Percentiles rank a stretch among this genome's conserved stretches.
These are phyloP conservation scores for Ilex asprella DNA, from an alignment of 257 asterid genomes.

Conservation along the genomic window DNA sequence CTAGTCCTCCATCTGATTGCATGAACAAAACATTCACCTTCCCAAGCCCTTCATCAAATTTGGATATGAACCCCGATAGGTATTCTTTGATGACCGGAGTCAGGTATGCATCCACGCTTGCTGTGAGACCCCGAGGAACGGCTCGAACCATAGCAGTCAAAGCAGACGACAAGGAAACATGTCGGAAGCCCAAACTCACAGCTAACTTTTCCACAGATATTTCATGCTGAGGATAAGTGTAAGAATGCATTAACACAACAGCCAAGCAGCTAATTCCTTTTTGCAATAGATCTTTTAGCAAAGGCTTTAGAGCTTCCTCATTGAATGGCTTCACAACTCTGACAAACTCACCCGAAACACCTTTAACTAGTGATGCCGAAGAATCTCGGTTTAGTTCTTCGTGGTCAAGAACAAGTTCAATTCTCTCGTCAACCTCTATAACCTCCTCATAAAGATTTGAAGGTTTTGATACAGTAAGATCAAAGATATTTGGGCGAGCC, in stretches of 20 bases:
- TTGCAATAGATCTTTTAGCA: slow-evolving; percentile 51
- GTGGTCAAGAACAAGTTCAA: slow-evolving; percentile 62
- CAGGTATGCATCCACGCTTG: slow-evolving; percentile 92
- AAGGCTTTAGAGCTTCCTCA: slow-evolving; percentile 53
- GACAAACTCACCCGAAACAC: slow-evolving; percentile 87
- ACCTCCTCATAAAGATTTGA: slow-evolving; percentile 91
- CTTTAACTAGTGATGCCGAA: slow-evolving; percentile 45
- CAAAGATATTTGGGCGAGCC: slow-evolving; percentile 89
- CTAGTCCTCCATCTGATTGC: slow-evolving; percentile 99
- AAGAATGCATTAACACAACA: slow-evolving; percentile 85
- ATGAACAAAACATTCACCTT: slow-evolving; percentile 76
- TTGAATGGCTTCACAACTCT: slow-evolving; percentile 69
- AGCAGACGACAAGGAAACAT: slow-evolving; percentile 87
- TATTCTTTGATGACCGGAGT: slow-evolving; percentile 92
- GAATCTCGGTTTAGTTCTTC: slow-evolving; percentile 25
- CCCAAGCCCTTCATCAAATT: slow-evolving; percentile 72
- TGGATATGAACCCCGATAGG: slow-evolving; percentile 81
- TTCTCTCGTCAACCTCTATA: slow-evolving; percentile 88
- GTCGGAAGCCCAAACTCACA: slow-evolving; percentile 73
- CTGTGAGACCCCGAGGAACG: slow-evolving; percentile 96
- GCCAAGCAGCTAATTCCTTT: slow-evolving; percentile 82
- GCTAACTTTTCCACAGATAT: slow-evolving; percentile 59
- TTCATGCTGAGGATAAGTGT: slow-evolving; percentile 85
- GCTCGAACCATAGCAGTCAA: slow-evolving; percentile 98
- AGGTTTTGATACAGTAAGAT: slow-evolving; percentile 83